These are phyloP conservation scores for Cercospora sp. DNA, from an alignment of 2,329 filamentous ascomycete species.

Conservation along the genomic window DNA sequence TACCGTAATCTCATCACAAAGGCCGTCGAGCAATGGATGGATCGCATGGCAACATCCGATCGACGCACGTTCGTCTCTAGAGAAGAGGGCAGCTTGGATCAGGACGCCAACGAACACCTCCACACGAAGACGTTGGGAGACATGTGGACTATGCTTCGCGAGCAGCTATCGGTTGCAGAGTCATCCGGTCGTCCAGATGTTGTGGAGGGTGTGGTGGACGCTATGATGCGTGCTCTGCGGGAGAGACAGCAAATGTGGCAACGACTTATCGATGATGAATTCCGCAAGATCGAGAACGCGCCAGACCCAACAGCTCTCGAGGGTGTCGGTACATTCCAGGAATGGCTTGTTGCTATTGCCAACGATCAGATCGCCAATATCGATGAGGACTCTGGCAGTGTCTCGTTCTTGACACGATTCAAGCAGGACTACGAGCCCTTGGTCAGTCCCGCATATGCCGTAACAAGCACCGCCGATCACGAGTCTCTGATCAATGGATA, in stretches of 20 bases:
- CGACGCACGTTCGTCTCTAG: constrained; percentile 77
- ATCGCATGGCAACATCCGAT: constrained; percentile 83
- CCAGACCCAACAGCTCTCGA: constrained; percentile 63
- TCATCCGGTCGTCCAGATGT: constrained; percentile 86
- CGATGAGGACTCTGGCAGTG: constrained; percentile 73
- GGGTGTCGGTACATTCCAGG: constrained; percentile 70
- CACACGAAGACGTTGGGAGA: constrained; percentile 89
- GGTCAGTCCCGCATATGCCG: constrained; percentile 77
- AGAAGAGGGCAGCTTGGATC: constrained; percentile 76
- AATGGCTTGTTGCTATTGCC: constrained; percentile 94
- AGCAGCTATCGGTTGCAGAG: constrained; percentile 83
- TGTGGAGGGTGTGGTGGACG: constrained; percentile 90
- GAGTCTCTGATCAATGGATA: constrained; percentile 81
- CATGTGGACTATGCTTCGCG: constrained; percentile 95
- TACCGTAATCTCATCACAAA: constrained; percentile 95
- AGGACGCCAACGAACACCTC: constrained; percentile 85
- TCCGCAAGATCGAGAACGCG: constrained; percentile 65
- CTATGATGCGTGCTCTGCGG: constrained; percentile 88
- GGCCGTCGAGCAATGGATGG: constrained; percentile 96
- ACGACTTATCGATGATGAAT: constrained; percentile 82
- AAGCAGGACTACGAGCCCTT: constrained; percentile 77
- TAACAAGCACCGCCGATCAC: constrained; percentile 69
- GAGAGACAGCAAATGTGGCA: constrained; percentile 83
- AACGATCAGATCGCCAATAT: constrained; percentile 99
- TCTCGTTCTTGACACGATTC: constrained; percentile 85